Evolutionary conservation across 352 stramenopile genomes (phyloP).

Genomic region (Phytophthora multivora): DNA sequence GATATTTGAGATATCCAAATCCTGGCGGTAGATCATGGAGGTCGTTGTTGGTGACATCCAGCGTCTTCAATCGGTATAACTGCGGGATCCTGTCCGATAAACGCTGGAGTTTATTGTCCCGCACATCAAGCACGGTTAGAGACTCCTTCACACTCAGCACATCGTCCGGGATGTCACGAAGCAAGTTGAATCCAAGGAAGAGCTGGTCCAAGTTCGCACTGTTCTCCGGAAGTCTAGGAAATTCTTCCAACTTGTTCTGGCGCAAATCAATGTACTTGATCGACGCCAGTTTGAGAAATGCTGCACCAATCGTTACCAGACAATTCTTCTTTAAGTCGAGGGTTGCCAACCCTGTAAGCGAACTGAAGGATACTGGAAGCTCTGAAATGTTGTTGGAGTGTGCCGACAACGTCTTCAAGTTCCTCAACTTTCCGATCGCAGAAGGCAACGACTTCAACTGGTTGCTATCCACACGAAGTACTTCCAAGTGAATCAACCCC

Average conservation of each 20-base stretch:
- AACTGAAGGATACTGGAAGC: constrained; percentile 55
- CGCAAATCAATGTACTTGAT: constrained; percentile 76
- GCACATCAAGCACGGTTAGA: constrained; percentile 74
- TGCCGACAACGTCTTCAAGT: constrained; percentile 59
- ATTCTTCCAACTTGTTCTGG: constrained; percentile 69
- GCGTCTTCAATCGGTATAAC: constrained; percentile 75
- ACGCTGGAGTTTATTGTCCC: constrained; percentile 77
- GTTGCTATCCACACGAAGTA: constrained; percentile 71
- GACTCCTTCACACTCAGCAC: constrained; percentile 64
- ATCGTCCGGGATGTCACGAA: constrained; percentile 50
- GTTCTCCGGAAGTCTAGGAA: constrained; percentile 56
- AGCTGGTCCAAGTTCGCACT: constrained; percentile 65
- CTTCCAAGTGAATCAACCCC: constrained; percentile 52
- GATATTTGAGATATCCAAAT: constrained; percentile 76
- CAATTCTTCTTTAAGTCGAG: constrained; percentile 83
- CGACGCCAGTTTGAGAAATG: constrained; percentile 36
- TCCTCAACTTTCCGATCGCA: constrained; percentile 52
- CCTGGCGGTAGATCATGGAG: constrained; percentile 69
- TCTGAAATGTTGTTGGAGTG: constrained; percentile 66
- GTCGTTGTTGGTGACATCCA: constrained; percentile 88
- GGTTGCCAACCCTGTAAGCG: constrained; percentile 49
- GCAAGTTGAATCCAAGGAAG: constrained; percentile 74
- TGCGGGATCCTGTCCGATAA: constrained; percentile 65
- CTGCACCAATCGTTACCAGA: constrained; percentile 39
- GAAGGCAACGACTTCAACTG: constrained; percentile 49